A percentile compares a stretch with the other conserved stretches of the same genome.
phyloP scores from a whole-genome alignment of 257 asterid genomes.

The Plantago ovata region DNA sequence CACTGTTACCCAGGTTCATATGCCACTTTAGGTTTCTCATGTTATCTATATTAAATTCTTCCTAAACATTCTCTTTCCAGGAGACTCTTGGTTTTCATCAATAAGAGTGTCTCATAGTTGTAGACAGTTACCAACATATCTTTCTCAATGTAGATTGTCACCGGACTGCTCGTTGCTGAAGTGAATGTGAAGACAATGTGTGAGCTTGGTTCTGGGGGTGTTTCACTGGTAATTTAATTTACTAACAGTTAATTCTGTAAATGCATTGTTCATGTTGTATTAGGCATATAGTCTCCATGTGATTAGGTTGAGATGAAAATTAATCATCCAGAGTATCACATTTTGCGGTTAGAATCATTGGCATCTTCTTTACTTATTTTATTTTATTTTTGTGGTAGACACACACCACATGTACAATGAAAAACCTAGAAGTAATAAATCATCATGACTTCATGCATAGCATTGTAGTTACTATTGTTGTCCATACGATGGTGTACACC shows the following conservation, averaged over 20 bases:
- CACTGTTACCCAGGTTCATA: not conserved
- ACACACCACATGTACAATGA: constrained; percentile 9
- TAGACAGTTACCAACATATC: constrained; percentile 4
- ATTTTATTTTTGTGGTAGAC: constrained; percentile 1
- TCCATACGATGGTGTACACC: not conserved
- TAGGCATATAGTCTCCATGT: not conserved
- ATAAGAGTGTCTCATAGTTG: constrained; percentile 5
- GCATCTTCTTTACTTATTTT: constrained; percentile 12
- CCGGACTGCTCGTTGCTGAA: constrained; percentile 95
- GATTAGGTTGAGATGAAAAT: constrained; percentile 4
- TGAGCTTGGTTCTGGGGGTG: constrained; percentile 94
- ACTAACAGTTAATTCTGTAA: too few relatives aligned
- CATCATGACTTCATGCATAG: too few relatives aligned
- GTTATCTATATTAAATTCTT: too few relatives aligned
- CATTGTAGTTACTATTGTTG: not conserved
- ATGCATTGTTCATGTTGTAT: constrained; percentile 1
- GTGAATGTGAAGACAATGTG: constrained; percentile 96
- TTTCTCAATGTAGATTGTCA: constrained; percentile 51
- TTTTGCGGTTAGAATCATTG: constrained; percentile 7
- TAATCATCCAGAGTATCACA: not conserved
- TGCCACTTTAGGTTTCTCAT: too few relatives aligned
- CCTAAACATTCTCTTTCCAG: too few relatives aligned
- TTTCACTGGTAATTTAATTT: constrained; percentile 65
- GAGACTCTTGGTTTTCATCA: not conserved
- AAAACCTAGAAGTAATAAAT: too few relatives aligned